These are phyloP conservation scores for Cadophora luteo-olivacea DNA, from an alignment of 2,329 filamentous ascomycete species.

Conservation along the genomic window DNA sequence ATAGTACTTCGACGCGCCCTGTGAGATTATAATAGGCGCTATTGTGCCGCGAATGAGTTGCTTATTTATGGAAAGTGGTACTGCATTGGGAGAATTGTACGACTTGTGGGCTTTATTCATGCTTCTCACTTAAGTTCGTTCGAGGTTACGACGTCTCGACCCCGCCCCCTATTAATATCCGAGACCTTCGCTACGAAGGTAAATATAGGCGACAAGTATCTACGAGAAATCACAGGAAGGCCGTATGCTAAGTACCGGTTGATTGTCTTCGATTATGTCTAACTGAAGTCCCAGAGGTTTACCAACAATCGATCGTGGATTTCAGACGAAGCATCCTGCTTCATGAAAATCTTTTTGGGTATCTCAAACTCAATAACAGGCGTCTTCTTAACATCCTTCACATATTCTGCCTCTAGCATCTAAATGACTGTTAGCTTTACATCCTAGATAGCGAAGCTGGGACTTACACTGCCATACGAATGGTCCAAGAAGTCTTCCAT, in stretches of 20 bases:
- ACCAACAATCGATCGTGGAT: conserved; percentile 62
- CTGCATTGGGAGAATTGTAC: not conserved
- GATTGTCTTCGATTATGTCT: conserved; percentile 14
- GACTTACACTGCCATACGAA: conserved; percentile 79
- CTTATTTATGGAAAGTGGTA: not conserved
- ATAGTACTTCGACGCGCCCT: conserved; percentile 16
- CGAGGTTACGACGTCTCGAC: not conserved
- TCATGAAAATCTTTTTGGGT: conserved; percentile 55
- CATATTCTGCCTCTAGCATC: conserved; percentile 85
- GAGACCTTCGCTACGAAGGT: conserved; percentile 10
- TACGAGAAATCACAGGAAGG: not conserved
- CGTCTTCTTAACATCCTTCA: conserved; percentile 82
- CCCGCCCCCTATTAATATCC: conserved; percentile 16
- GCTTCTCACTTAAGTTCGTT: not conserved
- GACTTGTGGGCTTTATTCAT: not conserved
- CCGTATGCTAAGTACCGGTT: no score
- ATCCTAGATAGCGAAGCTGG: not conserved
- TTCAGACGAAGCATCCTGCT: conserved; percentile 54
- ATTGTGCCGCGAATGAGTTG: conserved; percentile 17
- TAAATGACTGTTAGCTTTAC: conserved; percentile 50
- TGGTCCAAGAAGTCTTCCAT: conserved; percentile 98
- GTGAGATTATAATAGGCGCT: not conserved
- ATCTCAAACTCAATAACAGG: conserved; percentile 95
- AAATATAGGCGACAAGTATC: not conserved
- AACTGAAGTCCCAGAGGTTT: conserved; percentile 65